These are phyloP conservation scores for Fusarium foetens DNA, from an alignment of 2,329 filamentous ascomycete species.

Conservation along the genomic window DNA sequence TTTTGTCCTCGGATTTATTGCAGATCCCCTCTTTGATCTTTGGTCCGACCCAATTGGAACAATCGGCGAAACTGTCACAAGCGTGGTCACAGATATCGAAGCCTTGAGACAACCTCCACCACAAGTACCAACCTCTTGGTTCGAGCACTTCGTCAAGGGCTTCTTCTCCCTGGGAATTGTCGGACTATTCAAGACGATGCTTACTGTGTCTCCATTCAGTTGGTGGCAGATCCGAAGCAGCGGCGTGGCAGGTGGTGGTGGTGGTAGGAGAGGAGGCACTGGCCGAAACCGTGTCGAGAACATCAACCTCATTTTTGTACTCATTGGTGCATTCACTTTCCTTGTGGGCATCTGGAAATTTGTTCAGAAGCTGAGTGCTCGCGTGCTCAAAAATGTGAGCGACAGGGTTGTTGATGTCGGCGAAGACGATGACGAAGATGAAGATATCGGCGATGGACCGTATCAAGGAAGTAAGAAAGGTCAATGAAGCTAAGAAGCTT, in stretches of 20 bases:
- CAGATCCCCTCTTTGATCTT: slow-evolving; percentile 89
- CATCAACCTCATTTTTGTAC: slow-evolving; percentile 80
- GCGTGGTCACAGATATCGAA: slow-evolving; percentile 55
- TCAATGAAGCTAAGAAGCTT: slow-evolving; percentile 38
- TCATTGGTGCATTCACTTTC: slow-evolving; percentile 84
- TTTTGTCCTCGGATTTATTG: slow-evolving; percentile 89
- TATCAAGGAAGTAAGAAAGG: slow-evolving; percentile 54
- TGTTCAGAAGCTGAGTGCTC: slow-evolving; percentile 77
- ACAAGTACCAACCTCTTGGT: slow-evolving; percentile 71
- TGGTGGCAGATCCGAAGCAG: slow-evolving; percentile 78
- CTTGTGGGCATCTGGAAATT: slow-evolving; percentile 86
- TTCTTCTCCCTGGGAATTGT: slow-evolving; percentile 89
- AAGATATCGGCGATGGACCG: slow-evolving; percentile 59
- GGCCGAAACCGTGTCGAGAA: slow-evolving; percentile 82
- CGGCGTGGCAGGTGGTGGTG: slow-evolving; percentile 63
- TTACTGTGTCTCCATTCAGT: slow-evolving; percentile 78
- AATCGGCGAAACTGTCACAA: slow-evolving; percentile 63
- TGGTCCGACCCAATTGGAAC: slow-evolving; percentile 82
- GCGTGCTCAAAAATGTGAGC: slow-evolving; percentile 78
- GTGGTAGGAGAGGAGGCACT: slow-evolving; percentile 65
- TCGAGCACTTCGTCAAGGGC: slow-evolving; percentile 87
- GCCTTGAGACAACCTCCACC: slow-evolving; percentile 52
- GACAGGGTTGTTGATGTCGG: slow-evolving; percentile 87
- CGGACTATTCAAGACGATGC: slow-evolving; percentile 82
- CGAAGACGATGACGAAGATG: slow-evolving; percentile 65